These are phyloP conservation scores for Cicer cuneatum DNA, from an alignment of 306 rosid species.

Conservation along the genomic window DNA sequence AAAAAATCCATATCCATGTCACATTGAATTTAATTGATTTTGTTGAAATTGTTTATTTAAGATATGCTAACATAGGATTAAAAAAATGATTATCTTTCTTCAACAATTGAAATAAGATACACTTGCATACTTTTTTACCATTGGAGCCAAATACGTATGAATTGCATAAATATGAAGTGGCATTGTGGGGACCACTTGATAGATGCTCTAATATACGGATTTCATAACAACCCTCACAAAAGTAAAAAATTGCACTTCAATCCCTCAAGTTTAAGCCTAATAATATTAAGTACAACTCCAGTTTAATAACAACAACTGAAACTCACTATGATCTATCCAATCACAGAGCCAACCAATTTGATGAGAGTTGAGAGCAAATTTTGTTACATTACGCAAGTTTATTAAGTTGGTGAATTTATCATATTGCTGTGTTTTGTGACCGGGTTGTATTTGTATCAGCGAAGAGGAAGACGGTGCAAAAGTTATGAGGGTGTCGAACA, in stretches of 20 bases:
- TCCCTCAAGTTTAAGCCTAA: background rate
- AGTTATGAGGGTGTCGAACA: constrained; percentile 77
- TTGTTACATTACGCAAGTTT: background rate
- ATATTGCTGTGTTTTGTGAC: background rate
- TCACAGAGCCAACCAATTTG: background rate
- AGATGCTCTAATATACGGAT: too few relatives aligned
- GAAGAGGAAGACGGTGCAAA: constrained; percentile 89
- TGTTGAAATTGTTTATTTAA: too few relatives aligned
- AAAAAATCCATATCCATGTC: too few relatives aligned
- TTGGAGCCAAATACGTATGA: too few relatives aligned
- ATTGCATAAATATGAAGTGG: too few relatives aligned
- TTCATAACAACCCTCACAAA: background rate
- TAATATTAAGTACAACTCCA: background rate
- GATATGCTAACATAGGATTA: too few relatives aligned
- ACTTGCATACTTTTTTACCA: too few relatives aligned
- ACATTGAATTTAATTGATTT: too few relatives aligned
- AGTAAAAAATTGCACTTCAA: background rate
- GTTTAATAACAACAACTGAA: background rate
- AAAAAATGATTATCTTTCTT: too few relatives aligned
- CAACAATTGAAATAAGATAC: too few relatives aligned
- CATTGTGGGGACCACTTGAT: too few relatives aligned
- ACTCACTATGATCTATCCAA: background rate
- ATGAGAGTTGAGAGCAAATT: background rate
- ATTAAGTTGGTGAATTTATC: background rate
- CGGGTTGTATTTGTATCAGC: constrained; percentile 43